Base-by-base conservation (phyloP, 148 eudicot genomes). In the Bassia scoparia region DNA sequence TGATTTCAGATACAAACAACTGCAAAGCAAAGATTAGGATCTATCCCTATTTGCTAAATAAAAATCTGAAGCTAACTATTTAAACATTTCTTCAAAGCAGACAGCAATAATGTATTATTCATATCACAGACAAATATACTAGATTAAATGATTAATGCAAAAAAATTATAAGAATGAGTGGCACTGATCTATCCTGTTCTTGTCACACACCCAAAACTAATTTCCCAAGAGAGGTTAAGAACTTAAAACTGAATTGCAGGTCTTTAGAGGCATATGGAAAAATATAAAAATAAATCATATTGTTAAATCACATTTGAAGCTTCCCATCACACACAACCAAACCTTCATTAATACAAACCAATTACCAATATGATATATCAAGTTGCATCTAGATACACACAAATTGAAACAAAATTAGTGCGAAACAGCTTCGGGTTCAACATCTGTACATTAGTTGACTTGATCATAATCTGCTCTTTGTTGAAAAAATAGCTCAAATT, bases 361-460 rank as follows among this genome's bases (percentile, higher is more conserved):
- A 55, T 18, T 66, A 26, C n/a, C n/a, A n/a, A n/a, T n/a, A n/a
- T n/a, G 17, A 29, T 35, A 37, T 18, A 6, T 52, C 30, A 61
- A 37, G 37, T 55, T 63, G 54, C 63, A 54, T 64, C 69, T 26
- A 31, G 30, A 55, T 13, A 72, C 58, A 46, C 59, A 26, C 41
- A 72, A 30, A 43, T 72, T 29, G 2, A 7, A 55, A 55, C 60
- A 30, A n/a, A n/a, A n/a, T 59, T 29, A 35, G 59, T 54, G 59
- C 11, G 59, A 54, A 26, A 53, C 48, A 10, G 23, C 44, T 41
- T 11, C 44, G n/a, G 5, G 44, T 41, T 41, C 5, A 10, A 41
- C 5, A 41, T 11, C 5, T 41, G 10, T n/a, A n/a, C n/a, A n/a
- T n/a, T n/a, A n/a, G n/a, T n/a, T n/a, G n/a, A 21, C 12, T 2